Base-by-base conservation (phyloP, 345 rosid species). In the Pistacia integerrima region DNA sequence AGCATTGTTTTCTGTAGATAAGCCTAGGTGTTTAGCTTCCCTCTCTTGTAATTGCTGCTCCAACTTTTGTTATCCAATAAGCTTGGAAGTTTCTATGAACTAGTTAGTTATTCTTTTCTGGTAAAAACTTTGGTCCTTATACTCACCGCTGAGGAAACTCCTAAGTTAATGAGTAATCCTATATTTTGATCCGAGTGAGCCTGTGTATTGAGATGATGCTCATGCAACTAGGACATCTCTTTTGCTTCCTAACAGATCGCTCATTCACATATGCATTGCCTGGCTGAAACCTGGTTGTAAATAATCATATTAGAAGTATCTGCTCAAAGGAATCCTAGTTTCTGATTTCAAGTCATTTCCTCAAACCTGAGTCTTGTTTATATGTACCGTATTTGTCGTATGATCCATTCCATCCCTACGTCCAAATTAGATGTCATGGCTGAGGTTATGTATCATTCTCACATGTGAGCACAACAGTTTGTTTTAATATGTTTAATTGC, bases 21-120 rank as follows among this genome's bases (percentile, higher is more conserved):
- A 61, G 18, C 30, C 35, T 36, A 55, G 51, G 52, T 64, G 36
- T 64, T 49, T 74, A n/a, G 69, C 9, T 38, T 11, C 35, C 36
- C 1, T 51, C 68, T 66, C 28, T 64, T 46, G 59, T 16, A 49
- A 74, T 51, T 28, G 76, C 55, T 59, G 64, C 22, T 73, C 61
- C 52, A 57, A 16, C 38, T 13, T 35, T 66, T n/a, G 11, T 7
- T 61, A 52, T 28, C 46, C 6, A 18, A 57, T 67, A 36, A 36
- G 55, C 49, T n/a, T 67, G 70, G 70, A 16, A 44, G 17, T 35
- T 67, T 20, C 62, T 67, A 18, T 11, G 73, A 69, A 33, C 22
- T 64, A 41, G 9, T 68, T 61, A 13, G 59, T 12, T 60, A 20
- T 76, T 28, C 69, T 69, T 76, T 56, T 68, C 38, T 18, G 14